These are phyloP conservation scores for Dendrocalamus sinicus DNA, from an alignment of 176 grass and related monocot genomes.

Conservation along the genomic window DNA sequence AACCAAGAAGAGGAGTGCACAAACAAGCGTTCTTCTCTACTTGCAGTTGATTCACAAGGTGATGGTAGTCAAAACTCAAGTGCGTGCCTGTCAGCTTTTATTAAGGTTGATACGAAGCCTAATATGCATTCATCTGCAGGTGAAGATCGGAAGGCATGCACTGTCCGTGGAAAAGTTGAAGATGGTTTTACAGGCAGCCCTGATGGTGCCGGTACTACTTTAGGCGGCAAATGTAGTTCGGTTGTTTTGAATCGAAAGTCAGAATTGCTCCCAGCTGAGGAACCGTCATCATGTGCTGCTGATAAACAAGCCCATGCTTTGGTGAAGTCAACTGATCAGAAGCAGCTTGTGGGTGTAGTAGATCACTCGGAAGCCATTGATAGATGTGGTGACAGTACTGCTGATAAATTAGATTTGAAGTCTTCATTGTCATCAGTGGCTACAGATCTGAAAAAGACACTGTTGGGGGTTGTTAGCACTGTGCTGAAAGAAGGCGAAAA, in stretches of 20 bases:
- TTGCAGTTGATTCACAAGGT: conserved; percentile 41
- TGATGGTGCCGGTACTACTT: conserved; percentile 22
- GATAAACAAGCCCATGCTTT: conserved; percentile 36
- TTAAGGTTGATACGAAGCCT: conserved; percentile 13
- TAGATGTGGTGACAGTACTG: conserved; percentile 15
- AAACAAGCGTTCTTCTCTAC: conserved; percentile 28
- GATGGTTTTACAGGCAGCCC: conserved; percentile 39
- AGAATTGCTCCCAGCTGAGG: conserved; percentile 35
- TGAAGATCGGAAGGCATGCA: conserved; percentile 36
- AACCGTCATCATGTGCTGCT: conserved; percentile 34
- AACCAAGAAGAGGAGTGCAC: conserved; percentile 30
- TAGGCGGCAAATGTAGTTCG: conserved; percentile 11
- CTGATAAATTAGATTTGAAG: conserved; percentile 39
- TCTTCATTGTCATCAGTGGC: conserved; percentile 7
- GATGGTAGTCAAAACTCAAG: conserved; percentile 20
- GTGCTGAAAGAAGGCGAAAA: conserved; percentile 35
- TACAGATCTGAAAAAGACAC: conserved; percentile 15
- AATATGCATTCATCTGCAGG: conserved; percentile 49
- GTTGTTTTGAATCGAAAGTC: conserved; percentile 20
- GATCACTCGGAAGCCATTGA: conserved; percentile 22
- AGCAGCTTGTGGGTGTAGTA: conserved; percentile 8
- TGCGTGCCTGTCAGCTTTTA: neutral
- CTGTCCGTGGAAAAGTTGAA: conserved; percentile 41
- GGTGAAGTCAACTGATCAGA: conserved; percentile 30
- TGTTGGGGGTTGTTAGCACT: neutral